Evolutionary conservation across 2,329 filamentous ascomycete genomes (phyloP), one percentile per base, ranked within the genome.

Genomic region (Stemphylium lycopersici): DNA sequence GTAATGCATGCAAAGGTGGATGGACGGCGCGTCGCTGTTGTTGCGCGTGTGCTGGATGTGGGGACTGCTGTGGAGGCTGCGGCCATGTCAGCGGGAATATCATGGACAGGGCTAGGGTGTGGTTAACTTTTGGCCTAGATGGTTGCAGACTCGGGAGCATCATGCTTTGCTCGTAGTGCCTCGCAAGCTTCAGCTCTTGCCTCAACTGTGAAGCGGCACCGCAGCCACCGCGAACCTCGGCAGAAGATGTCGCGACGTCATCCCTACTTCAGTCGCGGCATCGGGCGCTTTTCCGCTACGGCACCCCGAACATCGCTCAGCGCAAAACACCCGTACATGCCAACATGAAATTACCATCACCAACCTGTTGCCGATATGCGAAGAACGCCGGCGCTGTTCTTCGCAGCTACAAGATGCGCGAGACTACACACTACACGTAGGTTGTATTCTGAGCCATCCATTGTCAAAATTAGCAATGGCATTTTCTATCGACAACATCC

Each of bases 401-500:
- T 72, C 40, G 57, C 66, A 51, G 70, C 67, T 22, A 67, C 69
- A 50, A 63, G 55, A 69, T 64, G 55, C 52, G 45, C 45, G 18
- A 58, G 59, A 31, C 53, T 69, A 3, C 58, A 63, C 4, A n/a
- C 53, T 10, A 55, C 63, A 16, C 56, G 46, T 40, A 62, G 55
- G 46, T 54, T 67, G 5, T 60, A 42, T 40, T 63, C 66, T 31
- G 62, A 62, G 16, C 55, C 61, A 4, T 68, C 72, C 7, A 68
- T 75, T 29, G 63, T 75, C 31, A 65, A 52, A 13, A 75, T 75
- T 18, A 31, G 52, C 41, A 87, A 92, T 78, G 92, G 85, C 74
- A 93, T 90, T 0, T 96, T 96, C 76, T 96, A 93, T 77, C 85
- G 87, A 36, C 83, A 87, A 44, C 88, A 93, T 72, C 90, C 90